Percentiles rank a stretch among this genome's conserved stretches.
These are phyloP conservation scores for Coemansia umbellata DNA, from an alignment of 192 early-diverging fungal species.

Conservation along the genomic window DNA sequence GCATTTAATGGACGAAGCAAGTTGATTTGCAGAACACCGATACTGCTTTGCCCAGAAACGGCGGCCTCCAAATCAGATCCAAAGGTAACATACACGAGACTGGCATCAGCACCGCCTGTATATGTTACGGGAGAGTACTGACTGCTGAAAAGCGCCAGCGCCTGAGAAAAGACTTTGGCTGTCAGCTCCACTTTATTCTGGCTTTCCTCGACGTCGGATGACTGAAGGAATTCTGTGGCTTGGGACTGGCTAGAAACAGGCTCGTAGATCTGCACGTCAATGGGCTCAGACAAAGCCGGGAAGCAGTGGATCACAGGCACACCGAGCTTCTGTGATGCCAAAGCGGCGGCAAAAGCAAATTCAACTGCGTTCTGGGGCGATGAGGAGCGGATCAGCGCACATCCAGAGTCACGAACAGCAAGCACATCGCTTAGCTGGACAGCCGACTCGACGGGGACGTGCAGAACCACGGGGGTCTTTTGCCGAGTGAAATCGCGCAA, in stretches of 20 bases:
- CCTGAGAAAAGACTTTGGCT: conserved; percentile 10
- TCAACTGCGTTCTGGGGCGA: conserved; percentile 79
- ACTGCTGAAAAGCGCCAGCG: conserved; percentile 22
- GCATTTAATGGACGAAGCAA: conserved; percentile 76
- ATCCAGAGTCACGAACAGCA: conserved; percentile 73
- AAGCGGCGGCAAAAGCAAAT: conserved; percentile 74
- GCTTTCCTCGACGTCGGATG: conserved; percentile 3
- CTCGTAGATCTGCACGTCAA: conserved; percentile 30
- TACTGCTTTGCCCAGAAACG: conserved; percentile 36
- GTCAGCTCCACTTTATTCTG: background rate
- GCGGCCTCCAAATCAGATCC: conserved; percentile 6
- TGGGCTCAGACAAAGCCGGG: conserved; percentile 15
- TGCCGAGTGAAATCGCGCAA: conserved; percentile 32
- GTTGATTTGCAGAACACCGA: conserved; percentile 71
- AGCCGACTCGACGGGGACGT: conserved; percentile 25
- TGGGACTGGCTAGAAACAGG: conserved; percentile 38
- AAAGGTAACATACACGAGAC: conserved; percentile 72
- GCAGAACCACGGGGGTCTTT: conserved; percentile 23
- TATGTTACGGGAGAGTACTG: conserved; percentile 15
- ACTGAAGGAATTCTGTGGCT: conserved; percentile 39
- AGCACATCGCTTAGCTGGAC: conserved; percentile 57
- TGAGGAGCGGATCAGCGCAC: conserved; percentile 70
- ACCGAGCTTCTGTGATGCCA: conserved; percentile 58
- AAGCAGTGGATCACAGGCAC: conserved; percentile 67
- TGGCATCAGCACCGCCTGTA: conserved; percentile 52